Conservation (phyloP, 139 green algal species). For the Chlamydomonas schloesseri region DNA sequence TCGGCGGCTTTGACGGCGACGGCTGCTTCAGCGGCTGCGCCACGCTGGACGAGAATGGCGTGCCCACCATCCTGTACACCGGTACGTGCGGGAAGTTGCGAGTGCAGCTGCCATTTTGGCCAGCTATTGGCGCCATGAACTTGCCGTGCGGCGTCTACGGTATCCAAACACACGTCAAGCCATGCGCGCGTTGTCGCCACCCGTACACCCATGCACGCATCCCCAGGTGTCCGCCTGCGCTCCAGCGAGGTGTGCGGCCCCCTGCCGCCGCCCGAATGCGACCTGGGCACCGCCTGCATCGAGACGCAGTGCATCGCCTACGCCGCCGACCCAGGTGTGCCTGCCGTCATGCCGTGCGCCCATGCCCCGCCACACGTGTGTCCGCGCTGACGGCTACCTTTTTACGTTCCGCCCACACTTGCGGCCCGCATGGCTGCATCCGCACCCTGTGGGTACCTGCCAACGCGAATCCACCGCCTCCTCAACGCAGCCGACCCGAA, state of each 20-base stretch:
- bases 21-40: constrained; percentile 80
- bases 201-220: too few species aligned
- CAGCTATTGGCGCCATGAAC: too few species aligned
- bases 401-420: not conserved
- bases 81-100: constrained; percentile 21
- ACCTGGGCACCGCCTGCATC: constrained; percentile 78
- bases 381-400: too few species aligned
- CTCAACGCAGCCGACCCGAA: constrained; percentile 31
- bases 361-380: too few species aligned
- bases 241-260: constrained; percentile 62
- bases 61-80: constrained; percentile 76
- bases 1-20: constrained; percentile 68
- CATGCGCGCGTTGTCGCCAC: too few species aligned
- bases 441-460: too few species aligned
- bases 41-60: constrained; percentile 56
- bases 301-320: constrained; percentile 79
- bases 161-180: too few species aligned
- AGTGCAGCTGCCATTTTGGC: too few species aligned
- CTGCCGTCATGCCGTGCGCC: too few species aligned
- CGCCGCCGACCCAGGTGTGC: constrained; percentile 51
- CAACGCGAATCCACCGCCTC: not conserved
- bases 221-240: constrained; percentile 78
- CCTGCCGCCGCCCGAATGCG: constrained; percentile 58
- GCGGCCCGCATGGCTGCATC: too few species aligned
- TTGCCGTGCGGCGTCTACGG: too few species aligned